These are phyloP conservation scores for Backusella liffmaniae DNA, from an alignment of 192 early-diverging fungal genomes.

Conservation along the genomic window DNA sequence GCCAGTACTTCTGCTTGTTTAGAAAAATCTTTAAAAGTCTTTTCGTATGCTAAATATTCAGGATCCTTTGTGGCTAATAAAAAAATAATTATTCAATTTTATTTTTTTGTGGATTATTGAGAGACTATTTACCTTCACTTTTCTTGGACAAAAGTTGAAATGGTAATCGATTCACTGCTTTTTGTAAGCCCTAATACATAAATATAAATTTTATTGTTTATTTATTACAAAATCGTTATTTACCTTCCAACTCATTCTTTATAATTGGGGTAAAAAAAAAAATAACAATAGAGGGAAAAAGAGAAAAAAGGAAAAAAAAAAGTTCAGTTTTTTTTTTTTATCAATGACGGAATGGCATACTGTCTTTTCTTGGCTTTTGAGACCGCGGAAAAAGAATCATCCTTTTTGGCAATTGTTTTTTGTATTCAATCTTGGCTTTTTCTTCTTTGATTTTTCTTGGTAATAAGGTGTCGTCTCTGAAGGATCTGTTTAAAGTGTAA, in stretches of 20 bases:
- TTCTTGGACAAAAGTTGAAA: constrained; percentile 68
- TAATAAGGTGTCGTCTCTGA: neutral
- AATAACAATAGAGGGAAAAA: constrained; percentile 3
- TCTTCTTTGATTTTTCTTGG: neutral
- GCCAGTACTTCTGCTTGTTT: constrained; percentile 52
- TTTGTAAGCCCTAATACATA: constrained; percentile 41
- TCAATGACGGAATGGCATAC: neutral
- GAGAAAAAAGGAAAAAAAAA: neutral
- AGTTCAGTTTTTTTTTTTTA: neutral
- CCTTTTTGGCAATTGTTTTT: neutral
- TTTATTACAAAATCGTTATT: neutral
- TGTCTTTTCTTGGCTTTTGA: constrained; percentile 1
- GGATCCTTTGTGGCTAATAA: constrained; percentile 44
- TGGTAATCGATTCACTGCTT: constrained; percentile 80
- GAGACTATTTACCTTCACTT: constrained; percentile 16
- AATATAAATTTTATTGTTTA: neutral
- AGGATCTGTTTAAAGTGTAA: neutral
- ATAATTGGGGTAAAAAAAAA: neutral
- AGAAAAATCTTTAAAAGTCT: constrained; percentile 61
- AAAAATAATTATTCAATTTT: neutral
- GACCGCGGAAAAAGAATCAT: neutral
- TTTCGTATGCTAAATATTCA: constrained; percentile 64
- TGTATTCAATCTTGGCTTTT: neutral
- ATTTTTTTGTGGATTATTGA: neutral
- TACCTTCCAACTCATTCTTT: constrained; percentile 29